A percentile compares a stretch with the other conserved stretches of the same genome.
phyloP scores from a whole-genome alignment of 352 stramenopile genomes.

The Phytophthora pisi region DNA sequence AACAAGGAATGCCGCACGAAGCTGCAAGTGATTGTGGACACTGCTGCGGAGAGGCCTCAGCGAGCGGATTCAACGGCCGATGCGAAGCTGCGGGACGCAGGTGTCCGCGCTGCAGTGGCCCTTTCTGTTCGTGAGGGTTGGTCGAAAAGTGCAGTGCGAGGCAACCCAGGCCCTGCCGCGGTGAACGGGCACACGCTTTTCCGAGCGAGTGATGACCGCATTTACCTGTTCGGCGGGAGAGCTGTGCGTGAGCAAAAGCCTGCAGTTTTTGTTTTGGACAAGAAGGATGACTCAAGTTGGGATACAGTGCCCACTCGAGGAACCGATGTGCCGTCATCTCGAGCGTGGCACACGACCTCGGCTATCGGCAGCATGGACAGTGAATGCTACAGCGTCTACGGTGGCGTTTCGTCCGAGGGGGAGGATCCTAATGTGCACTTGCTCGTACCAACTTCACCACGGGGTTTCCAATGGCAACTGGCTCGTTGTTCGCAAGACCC shows the following conservation, averaged over 20 bases:
- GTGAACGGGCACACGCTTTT: conserved; percentile 76
- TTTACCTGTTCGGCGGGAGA: conserved; percentile 63
- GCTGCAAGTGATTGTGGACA: conserved; percentile 42
- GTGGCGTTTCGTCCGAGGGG: conserved; percentile 59
- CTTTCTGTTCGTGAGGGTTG: conserved; percentile 53
- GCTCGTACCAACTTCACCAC: conserved; percentile 21
- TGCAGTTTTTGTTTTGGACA: conserved; percentile 53
- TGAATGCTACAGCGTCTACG: conserved; percentile 51
- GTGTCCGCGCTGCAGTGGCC: conserved; percentile 37
- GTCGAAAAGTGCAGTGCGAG: conserved; percentile 47
- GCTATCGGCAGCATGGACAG: conserved; percentile 23
- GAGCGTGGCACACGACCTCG: conserved; percentile 65
- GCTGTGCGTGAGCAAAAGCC: conserved; percentile 65
- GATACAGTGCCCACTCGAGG: conserved; percentile 38
- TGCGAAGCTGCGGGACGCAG: conserved; percentile 24
- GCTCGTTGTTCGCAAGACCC: conserved; percentile 20
- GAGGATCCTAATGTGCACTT: conserved; percentile 60
- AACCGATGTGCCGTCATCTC: conserved; percentile 33
- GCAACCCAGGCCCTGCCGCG: conserved; percentile 67
- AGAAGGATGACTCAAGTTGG: conserved; percentile 56
- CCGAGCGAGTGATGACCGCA: conserved; percentile 17
- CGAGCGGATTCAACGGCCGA: not conserved
- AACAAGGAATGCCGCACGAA: conserved; percentile 62
- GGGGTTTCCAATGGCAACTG: conserved; percentile 36
- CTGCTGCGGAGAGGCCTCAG: conserved; percentile 2